Evolutionary conservation across 73 alveolate genomes (phyloP).

Genomic region (Paramecium biaurelia): DNA sequence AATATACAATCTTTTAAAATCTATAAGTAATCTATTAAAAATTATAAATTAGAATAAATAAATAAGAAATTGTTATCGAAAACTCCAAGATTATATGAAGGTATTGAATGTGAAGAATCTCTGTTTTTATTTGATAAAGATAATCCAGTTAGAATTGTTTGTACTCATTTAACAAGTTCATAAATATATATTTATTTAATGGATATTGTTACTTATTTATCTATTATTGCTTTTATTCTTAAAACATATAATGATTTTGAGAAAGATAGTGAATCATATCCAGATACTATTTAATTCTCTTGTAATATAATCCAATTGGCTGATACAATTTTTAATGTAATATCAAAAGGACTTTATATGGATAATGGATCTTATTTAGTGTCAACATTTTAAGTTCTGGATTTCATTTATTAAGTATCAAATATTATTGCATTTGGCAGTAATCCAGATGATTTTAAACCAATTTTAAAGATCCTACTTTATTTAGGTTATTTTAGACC

Average conservation of each 20-base stretch:
- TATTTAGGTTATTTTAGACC: constrained; percentile 31
- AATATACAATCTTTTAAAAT: background rate
- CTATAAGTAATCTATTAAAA: background rate
- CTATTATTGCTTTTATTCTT: background rate
- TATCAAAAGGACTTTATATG: background rate
- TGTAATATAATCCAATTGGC: background rate
- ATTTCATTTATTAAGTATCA: background rate
- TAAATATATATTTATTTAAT: background rate
- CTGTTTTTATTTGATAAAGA: background rate
- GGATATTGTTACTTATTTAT: background rate
- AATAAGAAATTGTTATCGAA: background rate
- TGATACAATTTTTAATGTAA: background rate
- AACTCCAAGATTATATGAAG: background rate
- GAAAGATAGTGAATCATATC: background rate
- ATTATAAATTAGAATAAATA: background rate
- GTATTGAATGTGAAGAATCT: constrained; percentile 1
- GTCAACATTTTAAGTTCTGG: background rate
- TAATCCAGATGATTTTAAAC: background rate
- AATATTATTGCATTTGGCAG: background rate
- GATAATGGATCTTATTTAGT: background rate
- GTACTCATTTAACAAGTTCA: background rate
- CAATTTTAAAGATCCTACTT: background rate
- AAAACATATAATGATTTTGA: background rate
- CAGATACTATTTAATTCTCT: background rate
- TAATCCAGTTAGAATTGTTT: background rate